Base-by-base conservation (phyloP, 805 yeast genomes). In the Metschnikowia gruessii region DNA sequence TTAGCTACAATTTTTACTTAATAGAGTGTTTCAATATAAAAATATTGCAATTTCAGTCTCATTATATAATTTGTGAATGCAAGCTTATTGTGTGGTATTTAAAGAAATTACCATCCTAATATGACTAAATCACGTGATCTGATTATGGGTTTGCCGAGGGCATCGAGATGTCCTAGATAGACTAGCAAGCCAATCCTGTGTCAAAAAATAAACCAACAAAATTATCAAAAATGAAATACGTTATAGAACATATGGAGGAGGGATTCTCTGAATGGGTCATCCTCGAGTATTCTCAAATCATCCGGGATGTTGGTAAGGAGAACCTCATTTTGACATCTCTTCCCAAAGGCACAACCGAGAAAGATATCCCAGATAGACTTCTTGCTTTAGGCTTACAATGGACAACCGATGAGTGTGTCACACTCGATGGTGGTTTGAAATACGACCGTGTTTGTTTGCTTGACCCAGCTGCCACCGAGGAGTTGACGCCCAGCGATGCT, bases 231-330 rank as follows among this genome's bases (percentile, higher is more conserved):
- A 87, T 87, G 95, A 89, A 88, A 67, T 92, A 90, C 74, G 81
- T 94, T 43, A 90, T 92, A 43, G 99, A 92, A 66, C 99, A 92
- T 63, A 92, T 92, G 97, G 99, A 92, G 66, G 86, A 82, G 50
- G 98, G 96, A 1, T 89, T 92, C 76, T 88, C 96, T 53, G 94
- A 87, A 54, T 92, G 99, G 99, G 98, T 92, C 36, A 77, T 80
- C 24, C 74, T 94, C 5, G 99, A 92, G 60, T 92, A 92, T 66
- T 68, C 80, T 22, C 88, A 86, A 58, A 91, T 92, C 49, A 80
- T 90, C 40, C 73, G 79, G 45, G 97, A 92, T 50, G 83, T 92
- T 6, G 97, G 97, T 2, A 69, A 72, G 16, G 83, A 80, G 22
- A 88, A 90, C 61, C 72, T 92, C 37, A 70, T 85, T 33, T 70